These are phyloP conservation scores for Ophiocordyceps unilateralis DNA, from an alignment of 2,329 filamentous ascomycete species.

Conservation along the genomic window DNA sequence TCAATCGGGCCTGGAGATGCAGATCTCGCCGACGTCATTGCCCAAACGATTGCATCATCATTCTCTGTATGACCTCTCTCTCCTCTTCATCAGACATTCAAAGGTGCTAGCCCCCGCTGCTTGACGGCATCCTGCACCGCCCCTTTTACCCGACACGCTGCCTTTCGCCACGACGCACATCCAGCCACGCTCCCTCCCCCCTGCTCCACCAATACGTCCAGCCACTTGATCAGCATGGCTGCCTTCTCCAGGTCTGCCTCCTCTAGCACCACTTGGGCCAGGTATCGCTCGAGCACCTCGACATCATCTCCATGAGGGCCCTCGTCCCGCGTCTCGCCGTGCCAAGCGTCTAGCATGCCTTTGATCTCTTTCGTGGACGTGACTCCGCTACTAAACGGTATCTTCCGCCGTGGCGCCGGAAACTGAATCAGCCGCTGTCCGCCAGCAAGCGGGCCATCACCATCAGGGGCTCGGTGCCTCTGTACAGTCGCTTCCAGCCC, in stretches of 20 bases:
- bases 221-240: constrained; percentile 51
- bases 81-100: constrained; percentile 18
- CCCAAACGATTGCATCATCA: no score
- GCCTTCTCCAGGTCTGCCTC: constrained; percentile 69
- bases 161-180: constrained; percentile 27
- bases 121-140: constrained; percentile 37
- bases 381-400: constrained; percentile 26
- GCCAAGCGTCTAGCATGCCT: constrained; percentile 61
- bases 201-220: constrained; percentile 37
- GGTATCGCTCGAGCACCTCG: constrained; percentile 53
- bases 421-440: constrained; percentile 30
- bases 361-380: constrained; percentile 44
- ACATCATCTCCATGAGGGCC: constrained; percentile 71
- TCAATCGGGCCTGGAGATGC: no score
- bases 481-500: constrained; percentile 23
- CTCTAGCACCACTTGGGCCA: constrained; percentile 52
- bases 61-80: no score
- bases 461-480: constrained; percentile 9
- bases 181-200: constrained; percentile 19
- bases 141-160: constrained; percentile 25
- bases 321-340: constrained; percentile 49
- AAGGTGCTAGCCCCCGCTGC: constrained; percentile 35
- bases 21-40: background rate
- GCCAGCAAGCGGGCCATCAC: constrained; percentile 10
- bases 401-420: constrained; percentile 24